Percentiles rank a stretch among this genome's conserved stretches.
Conservation (phyloP, 2,329 filamentous ascomycete species). For the Calonectria pauciramosa region DNA sequence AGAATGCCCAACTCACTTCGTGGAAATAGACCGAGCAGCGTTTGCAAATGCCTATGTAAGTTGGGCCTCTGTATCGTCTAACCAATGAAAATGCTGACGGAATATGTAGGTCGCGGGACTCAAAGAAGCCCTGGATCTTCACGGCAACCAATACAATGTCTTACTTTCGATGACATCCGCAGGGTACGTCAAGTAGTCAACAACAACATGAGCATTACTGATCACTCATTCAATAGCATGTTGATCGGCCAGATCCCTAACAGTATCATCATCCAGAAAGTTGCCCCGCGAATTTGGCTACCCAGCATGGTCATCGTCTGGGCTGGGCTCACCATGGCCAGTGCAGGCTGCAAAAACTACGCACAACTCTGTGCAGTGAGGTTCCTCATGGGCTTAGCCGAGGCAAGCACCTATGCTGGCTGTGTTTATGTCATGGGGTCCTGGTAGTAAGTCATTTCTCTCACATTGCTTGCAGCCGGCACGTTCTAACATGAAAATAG, state of each 20-base stretch:
- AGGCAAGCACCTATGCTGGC: conserved; percentile 47
- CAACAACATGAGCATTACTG: background rate
- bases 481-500: background rate
- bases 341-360: conserved; percentile 47
- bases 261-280: conserved; percentile 70
- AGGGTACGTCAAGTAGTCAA: background rate
- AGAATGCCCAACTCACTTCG: background rate
- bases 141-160: conserved; percentile 10
- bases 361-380: conserved; percentile 46
- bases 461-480: background rate
- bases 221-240: conserved; percentile 42
- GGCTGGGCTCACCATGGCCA: conserved; percentile 67
- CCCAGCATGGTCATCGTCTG: conserved; percentile 71
- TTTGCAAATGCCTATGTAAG: conserved; percentile 22
- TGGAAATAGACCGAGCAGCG: conserved; percentile 1
- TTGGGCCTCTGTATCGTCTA: background rate
- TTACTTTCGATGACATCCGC: conserved; percentile 14
- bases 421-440: conserved; percentile 55
- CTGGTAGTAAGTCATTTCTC: conserved; percentile 59
- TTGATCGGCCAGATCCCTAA: conserved; percentile 68
- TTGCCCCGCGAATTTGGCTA: conserved; percentile 71
- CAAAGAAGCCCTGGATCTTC: conserved; percentile 6
- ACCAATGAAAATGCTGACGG: background rate
- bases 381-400: conserved; percentile 46
- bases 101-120: conserved; percentile 6